These are phyloP conservation scores for Vitis rupestris DNA, from an alignment of 164 flowering plant species.

Conservation along the genomic window DNA sequence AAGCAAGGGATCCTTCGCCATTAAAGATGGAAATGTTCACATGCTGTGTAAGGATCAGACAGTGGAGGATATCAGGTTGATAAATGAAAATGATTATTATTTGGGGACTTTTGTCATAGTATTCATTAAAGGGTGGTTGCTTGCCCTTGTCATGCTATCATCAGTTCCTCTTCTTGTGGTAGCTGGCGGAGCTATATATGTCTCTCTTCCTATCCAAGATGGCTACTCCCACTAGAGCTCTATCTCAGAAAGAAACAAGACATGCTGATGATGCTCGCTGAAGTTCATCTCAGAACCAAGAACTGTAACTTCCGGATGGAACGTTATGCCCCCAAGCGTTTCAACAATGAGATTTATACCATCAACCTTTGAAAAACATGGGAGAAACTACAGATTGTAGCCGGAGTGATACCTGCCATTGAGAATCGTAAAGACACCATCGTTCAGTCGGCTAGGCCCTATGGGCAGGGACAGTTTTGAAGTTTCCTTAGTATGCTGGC, in stretches of 20 bases:
- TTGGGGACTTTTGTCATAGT: conserved; percentile 17
- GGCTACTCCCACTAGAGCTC: conserved; percentile 29
- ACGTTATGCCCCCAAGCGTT: conserved; percentile 77
- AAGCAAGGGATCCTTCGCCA: no score
- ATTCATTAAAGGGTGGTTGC: conserved; percentile 34
- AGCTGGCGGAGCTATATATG: conserved; percentile 14
- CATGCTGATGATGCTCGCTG: conserved; percentile 81
- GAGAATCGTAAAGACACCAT: conserved; percentile 88
- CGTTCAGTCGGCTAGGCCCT: conserved; percentile 54
- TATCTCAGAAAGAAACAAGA: conserved; percentile 68
- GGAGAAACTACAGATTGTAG: conserved; percentile 85
- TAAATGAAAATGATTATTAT: no score
- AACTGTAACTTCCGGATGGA: conserved; percentile 93
- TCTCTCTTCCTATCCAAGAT: conserved; percentile 7
- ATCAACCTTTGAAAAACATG: conserved; percentile 84
- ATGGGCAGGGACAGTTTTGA: conserved; percentile 57
- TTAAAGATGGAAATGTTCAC: no score
- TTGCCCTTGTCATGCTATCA: conserved; percentile 29
- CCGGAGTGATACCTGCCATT: conserved; percentile 78
- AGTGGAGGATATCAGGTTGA: conserved; percentile 22
- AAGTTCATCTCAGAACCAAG: conserved; percentile 84
- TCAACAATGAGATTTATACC: conserved; percentile 71
- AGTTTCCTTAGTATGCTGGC: conserved; percentile 80
- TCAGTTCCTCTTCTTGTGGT: conserved; percentile 26
- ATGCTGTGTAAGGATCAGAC: conserved; percentile 23